These are phyloP conservation scores for Teratosphaeriaceae sp. DNA, from an alignment of 2,329 filamentous ascomycete genomes.

Conservation along the genomic window DNA sequence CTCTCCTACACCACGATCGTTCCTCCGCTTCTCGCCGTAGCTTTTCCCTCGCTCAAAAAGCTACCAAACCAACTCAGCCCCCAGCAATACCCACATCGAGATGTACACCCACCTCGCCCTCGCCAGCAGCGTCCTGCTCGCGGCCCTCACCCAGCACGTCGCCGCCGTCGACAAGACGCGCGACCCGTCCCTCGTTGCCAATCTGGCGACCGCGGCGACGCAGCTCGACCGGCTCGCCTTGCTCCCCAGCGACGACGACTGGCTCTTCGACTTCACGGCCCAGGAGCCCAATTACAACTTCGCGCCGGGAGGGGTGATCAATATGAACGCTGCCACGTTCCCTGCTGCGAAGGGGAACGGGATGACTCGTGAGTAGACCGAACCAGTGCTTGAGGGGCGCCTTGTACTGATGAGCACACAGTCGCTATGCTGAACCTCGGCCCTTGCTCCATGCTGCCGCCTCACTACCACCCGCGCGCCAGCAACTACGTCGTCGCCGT, in stretches of 20 bases:
- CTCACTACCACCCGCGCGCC: conserved; percentile 46
- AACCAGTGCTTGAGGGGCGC: neutral
- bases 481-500: conserved; percentile 45
- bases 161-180: conserved; percentile 33
- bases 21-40: no score
- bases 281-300: conserved; percentile 37
- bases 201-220: conserved; percentile 37
- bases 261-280: conserved; percentile 44
- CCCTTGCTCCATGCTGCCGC: conserved; percentile 46
- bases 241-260: conserved; percentile 37
- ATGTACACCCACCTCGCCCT: conserved; percentile 15
- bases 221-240: conserved; percentile 40
- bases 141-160: conserved; percentile 17
- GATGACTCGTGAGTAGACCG: conserved; percentile 37
- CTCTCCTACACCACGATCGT: no score
- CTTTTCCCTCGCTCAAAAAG: no score
- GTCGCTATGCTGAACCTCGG: conserved; percentile 38
- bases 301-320: conserved; percentile 43
- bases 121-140: conserved; percentile 14
- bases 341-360: conserved; percentile 42
- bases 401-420: conserved; percentile 7
- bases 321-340: conserved; percentile 47
- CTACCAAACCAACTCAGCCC: no score
- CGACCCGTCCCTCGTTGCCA: conserved; percentile 34
- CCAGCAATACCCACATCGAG: neutral